phyloP scores from a whole-genome alignment of 139 green algal species.

The Chlamydomonas sp. region DNA sequence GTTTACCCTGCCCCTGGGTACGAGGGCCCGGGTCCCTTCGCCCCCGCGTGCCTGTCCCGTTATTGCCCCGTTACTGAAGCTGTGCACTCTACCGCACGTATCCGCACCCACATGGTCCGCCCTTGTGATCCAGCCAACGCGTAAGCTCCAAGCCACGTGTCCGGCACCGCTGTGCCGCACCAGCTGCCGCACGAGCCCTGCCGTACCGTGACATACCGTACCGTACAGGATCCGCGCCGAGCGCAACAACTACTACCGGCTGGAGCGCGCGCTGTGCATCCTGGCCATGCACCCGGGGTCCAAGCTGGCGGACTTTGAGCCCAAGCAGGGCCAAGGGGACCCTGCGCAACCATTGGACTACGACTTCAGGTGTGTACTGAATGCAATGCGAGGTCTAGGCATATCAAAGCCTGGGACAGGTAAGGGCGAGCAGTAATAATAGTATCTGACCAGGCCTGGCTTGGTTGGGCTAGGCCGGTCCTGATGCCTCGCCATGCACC shows the following conservation, averaged over 20 bases:
- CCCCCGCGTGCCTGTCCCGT: too few relatives aligned
- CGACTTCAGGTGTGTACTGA: slow-evolving; percentile 62
- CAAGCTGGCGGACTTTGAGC: slow-evolving; percentile 43
- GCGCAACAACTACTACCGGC: slow-evolving; percentile 93
- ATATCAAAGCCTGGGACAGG: too few relatives aligned
- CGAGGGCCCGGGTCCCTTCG: too few relatives aligned
- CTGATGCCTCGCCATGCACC: slow-evolving; percentile 56
- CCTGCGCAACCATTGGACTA: slow-evolving; percentile 55
- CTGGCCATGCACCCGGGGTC: slow-evolving; percentile 67
- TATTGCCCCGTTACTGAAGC: too few relatives aligned
- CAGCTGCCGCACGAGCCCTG: neutral
- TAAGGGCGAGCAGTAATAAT: neutral
- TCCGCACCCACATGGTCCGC: too few relatives aligned
- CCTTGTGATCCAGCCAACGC: too few relatives aligned
- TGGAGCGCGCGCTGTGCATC: slow-evolving; percentile 83
- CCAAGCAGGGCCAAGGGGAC: neutral
- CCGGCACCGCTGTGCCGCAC: neutral
- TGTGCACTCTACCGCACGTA: too few relatives aligned
- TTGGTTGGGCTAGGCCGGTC: too few relatives aligned
- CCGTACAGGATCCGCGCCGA: slow-evolving; percentile 66
- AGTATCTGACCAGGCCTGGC: neutral
- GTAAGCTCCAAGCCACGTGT: neutral
- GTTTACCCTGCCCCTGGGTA: too few relatives aligned
- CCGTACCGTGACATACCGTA: too few relatives aligned
- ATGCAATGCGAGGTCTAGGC: neutral